Evolutionary conservation across 768 basidiomycete species (phyloP), one percentile per base, ranked within the genome.

Genomic region (Pleurotus ostreatus): DNA sequence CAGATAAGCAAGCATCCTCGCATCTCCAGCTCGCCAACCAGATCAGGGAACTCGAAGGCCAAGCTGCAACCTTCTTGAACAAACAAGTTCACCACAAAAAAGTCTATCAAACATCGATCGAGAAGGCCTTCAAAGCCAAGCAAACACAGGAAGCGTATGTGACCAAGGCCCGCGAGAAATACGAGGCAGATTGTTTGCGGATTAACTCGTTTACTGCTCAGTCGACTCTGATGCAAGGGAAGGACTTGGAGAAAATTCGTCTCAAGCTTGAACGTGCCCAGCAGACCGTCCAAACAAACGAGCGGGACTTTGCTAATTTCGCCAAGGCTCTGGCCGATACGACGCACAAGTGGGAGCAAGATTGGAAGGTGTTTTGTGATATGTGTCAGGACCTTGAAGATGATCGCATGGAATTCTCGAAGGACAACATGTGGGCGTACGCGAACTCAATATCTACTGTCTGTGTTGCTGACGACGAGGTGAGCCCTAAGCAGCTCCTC

Each of bases 121-220:
- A 98, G 73, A 95, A 94, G 71, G 81, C 87, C 62, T 95, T 86
- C 80, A 94, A 94, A 73, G 80, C 80, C 46, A 96, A 97, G 68
- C 88, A 91, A 64, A 80, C 85, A 4, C 92, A 95, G 60, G 93
- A 96, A 65, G 76, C 78, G 9, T 86, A 94, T 61, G 94, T 97
- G 44, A 77, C 77, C 63, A 94, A 94, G 68, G 92, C 97, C 2
- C 84, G 90, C 59, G 92, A 95, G 68, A 92, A 94, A 66, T 98
- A 98, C 72, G 92, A 97, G 70, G 76, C 79, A 48, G 96, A 98
- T 64, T 96, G 94, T 68, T 75, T 95, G 16, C 84, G 88, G 48
- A 95, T 98, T 76, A 98, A 97, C 65, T 89, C 92, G 1, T 94
- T 89, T 65, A 94, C 94, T 3, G 94, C 94, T 4, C 94, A 97